These are phyloP conservation scores for Phialocephala sp. DNA, from an alignment of 2,329 filamentous ascomycete species.

Conservation along the genomic window DNA sequence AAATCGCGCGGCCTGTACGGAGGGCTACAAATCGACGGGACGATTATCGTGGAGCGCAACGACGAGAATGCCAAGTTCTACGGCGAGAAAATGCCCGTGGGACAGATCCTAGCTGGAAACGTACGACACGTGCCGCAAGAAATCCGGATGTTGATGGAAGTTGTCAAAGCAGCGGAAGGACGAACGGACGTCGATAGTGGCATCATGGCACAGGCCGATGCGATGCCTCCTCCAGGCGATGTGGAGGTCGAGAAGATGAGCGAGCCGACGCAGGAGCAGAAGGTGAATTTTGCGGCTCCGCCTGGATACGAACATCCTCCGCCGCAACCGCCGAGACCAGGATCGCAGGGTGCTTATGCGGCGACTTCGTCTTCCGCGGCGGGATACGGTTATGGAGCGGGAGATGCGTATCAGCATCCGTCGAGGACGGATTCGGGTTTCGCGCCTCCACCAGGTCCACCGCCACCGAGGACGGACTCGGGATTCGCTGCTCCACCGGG, in stretches of 20 bases:
- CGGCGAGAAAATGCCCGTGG: constrained; percentile 63
- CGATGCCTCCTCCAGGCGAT: constrained; percentile 76
- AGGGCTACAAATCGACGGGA: constrained; percentile 84
- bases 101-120: constrained; percentile 57
- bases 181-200: constrained; percentile 73
- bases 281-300: constrained; percentile 20
- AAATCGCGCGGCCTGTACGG: constrained; percentile 89
- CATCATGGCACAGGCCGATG: constrained; percentile 66
- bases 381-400: not conserved
- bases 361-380: not conserved
- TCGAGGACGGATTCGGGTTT: constrained; percentile 6
- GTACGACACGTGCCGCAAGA: constrained; percentile 29
- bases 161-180: constrained; percentile 85
- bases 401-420: not conserved
- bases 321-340: constrained; percentile 15
- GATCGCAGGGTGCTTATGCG: not conserved
- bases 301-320: constrained; percentile 13
- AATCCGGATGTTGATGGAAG: constrained; percentile 60
- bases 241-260: constrained; percentile 46
- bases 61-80: constrained; percentile 89
- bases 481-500: constrained; percentile 7
- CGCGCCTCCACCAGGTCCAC: not conserved
- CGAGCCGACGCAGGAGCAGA: constrained; percentile 22
- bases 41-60: constrained; percentile 80
- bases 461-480: not conserved